These are phyloP conservation scores for Yamadazyma insecticola DNA, from an alignment of 805 yeast species.

Conservation along the genomic window DNA sequence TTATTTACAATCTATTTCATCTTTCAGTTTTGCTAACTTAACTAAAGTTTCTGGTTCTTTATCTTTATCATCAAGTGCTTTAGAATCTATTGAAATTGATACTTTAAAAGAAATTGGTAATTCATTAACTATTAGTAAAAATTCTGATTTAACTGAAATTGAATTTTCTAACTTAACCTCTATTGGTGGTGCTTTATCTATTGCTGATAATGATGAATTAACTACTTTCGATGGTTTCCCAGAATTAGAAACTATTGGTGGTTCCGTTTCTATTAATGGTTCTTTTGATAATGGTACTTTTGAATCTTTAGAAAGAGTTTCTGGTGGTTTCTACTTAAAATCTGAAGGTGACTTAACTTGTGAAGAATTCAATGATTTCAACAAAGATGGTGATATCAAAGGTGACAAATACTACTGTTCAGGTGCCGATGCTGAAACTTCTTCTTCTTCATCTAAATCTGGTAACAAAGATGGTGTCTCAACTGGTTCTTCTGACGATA, in stretches of 20 bases:
- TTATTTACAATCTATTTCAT: constrained; percentile 74
- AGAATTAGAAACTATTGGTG: constrained; percentile 68
- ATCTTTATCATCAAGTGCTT: constrained; percentile 70
- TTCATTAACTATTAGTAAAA: constrained; percentile 69
- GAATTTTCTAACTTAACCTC: constrained; percentile 65
- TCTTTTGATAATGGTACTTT: constrained; percentile 75
- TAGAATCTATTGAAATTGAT: constrained; percentile 52
- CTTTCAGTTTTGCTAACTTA: constrained; percentile 67
- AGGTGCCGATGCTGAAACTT: constrained; percentile 48
- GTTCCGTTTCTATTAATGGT: constrained; percentile 84
- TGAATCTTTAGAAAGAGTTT: constrained; percentile 67
- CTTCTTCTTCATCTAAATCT: constrained; percentile 40
- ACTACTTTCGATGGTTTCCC: constrained; percentile 67
- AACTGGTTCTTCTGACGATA: constrained; percentile 16
- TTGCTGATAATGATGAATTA: constrained; percentile 80
- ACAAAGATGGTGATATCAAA: constrained; percentile 76
- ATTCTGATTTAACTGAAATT: constrained; percentile 64
- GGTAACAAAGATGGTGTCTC: constrained; percentile 20
- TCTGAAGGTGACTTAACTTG: constrained; percentile 80
- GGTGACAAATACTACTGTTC: constrained; percentile 84
- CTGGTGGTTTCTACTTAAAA: constrained; percentile 88
- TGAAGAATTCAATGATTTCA: constrained; percentile 63
- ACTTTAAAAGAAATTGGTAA: constrained; percentile 67
- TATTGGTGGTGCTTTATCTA: constrained; percentile 90
- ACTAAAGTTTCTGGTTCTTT: constrained; percentile 73